Evolutionary conservation across 2,329 filamentous ascomycete species (phyloP).

Genomic region (Phaeophleospora eucalypticola): DNA sequence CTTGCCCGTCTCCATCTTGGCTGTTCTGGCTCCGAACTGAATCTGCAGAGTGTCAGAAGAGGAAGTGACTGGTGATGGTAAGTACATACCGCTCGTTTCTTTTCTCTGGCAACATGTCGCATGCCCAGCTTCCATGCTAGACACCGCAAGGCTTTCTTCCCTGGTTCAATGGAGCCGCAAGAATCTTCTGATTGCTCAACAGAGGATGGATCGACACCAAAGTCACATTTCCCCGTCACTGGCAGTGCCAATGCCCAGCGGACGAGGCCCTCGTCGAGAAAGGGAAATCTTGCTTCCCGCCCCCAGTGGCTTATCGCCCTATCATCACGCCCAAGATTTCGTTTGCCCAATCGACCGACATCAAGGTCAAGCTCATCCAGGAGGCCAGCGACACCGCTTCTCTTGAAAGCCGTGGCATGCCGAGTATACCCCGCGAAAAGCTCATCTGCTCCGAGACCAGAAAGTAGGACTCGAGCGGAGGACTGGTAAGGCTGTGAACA

Average conservation of each 20-base stretch:
- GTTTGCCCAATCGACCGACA: constrained; percentile 76
- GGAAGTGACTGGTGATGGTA: background rate
- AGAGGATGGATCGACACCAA: constrained; percentile 40
- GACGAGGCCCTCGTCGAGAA: constrained; percentile 82
- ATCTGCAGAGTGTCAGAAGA: constrained; percentile 31
- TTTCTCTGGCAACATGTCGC: constrained; percentile 69
- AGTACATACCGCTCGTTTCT: constrained; percentile 75
- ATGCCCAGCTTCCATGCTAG: constrained; percentile 73
- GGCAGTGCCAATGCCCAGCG: constrained; percentile 70
- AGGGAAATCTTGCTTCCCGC: constrained; percentile 85
- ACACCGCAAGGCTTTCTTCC: constrained; percentile 75
- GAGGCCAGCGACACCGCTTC: constrained; percentile 65
- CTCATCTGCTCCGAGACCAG: constrained; percentile 91
- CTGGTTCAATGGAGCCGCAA: constrained; percentile 58
- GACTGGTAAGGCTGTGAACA: constrained; percentile 54
- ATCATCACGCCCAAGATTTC: constrained; percentile 94
- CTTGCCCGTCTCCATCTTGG: constrained; percentile 48
- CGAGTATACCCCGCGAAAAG: constrained; percentile 90
- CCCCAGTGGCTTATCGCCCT: constrained; percentile 86
- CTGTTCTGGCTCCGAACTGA: constrained; percentile 42
- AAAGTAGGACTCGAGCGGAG: constrained; percentile 76
- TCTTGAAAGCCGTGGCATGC: constrained; percentile 71
- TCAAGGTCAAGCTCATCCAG: constrained; percentile 81
- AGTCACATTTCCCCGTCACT: constrained; percentile 85
- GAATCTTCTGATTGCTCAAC: background rate